A percentile compares a stretch with the other conserved stretches of the same genome.
Evolutionary conservation across 2,329 filamentous ascomycete species (phyloP).

Genomic region (Microascus cirrosus): DNA sequence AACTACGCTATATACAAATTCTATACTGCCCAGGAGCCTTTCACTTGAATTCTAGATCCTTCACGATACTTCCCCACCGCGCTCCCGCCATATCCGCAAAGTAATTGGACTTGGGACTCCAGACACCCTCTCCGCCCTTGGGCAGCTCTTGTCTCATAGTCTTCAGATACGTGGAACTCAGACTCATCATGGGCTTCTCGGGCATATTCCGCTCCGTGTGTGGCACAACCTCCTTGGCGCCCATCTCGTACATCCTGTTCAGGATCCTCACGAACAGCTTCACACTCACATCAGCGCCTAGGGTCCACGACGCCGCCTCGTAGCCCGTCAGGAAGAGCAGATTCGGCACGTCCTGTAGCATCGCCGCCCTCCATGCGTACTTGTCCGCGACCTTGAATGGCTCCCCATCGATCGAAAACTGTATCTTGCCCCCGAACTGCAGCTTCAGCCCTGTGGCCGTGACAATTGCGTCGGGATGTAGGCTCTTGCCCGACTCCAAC

Average conservation of each 20-base stretch:
- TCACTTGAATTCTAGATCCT: neutral
- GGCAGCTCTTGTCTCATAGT: neutral
- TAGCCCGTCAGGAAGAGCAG: conserved; percentile 52
- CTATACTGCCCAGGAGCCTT: neutral
- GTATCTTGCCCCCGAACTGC: conserved; percentile 40
- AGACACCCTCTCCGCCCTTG: neutral
- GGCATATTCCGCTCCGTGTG: conserved; percentile 13
- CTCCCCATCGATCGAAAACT: conserved; percentile 41
- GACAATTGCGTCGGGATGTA: conserved; percentile 53
- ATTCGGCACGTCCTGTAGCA: conserved; percentile 59
- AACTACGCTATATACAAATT: neutral
- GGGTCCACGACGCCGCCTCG: conserved; percentile 55
- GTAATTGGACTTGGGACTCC: neutral
- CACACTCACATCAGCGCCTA: conserved; percentile 47
- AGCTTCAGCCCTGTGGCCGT: conserved; percentile 58
- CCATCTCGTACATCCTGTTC: conserved; percentile 33
- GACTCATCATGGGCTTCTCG: neutral
- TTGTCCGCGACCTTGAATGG: conserved; percentile 33
- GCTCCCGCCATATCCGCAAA: neutral
- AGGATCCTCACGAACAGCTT: conserved; percentile 37
- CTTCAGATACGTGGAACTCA: neutral
- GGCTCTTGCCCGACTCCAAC: conserved; percentile 26
- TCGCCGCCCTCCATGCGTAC: conserved; percentile 51
- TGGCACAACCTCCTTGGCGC: conserved; percentile 30
- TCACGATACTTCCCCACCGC: neutral